These are phyloP conservation scores for Abrus pulchellus DNA, from an alignment of 306 rosid genomes.

Conservation along the genomic window DNA sequence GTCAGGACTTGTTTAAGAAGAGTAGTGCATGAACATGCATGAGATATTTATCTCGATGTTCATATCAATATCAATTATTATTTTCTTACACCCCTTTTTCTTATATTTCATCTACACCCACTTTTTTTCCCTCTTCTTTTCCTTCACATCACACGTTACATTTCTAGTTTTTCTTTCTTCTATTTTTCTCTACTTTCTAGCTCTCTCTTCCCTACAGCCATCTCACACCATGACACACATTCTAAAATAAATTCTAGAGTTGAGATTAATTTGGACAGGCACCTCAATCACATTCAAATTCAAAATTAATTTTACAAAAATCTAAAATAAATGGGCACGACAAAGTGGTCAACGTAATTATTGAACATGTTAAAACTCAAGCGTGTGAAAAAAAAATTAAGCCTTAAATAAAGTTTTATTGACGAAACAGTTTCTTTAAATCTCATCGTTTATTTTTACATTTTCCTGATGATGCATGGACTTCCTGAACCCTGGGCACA, in stretches of 20 bases:
- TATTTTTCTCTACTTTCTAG: no score
- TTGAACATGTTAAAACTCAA: background rate
- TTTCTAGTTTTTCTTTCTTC: no score
- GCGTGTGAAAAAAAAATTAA: conserved; percentile 5
- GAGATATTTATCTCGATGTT: conserved; percentile 10
- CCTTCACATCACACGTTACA: no score
- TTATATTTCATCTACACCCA: no score
- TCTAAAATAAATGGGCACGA: background rate
- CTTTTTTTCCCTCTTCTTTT: no score
- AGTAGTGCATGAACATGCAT: background rate
- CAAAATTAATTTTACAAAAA: no score
- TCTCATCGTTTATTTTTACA: conserved; percentile 26
- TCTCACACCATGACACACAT: no score
- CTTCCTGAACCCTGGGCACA: conserved; percentile 8
- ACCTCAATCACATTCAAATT: no score
- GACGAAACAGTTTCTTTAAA: background rate
- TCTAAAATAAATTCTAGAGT: no score
- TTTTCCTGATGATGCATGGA: conserved; percentile 18
- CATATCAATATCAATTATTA: background rate
- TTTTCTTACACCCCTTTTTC: no score
- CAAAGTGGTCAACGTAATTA: background rate
- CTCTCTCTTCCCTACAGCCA: no score
- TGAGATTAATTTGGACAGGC: no score
- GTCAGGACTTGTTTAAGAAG: conserved; percentile 31
- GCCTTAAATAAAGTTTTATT: conserved; percentile 6